Evolutionary conservation across 768 basidiomycete species (phyloP).

Genomic region (Phylloporus sp.): DNA sequence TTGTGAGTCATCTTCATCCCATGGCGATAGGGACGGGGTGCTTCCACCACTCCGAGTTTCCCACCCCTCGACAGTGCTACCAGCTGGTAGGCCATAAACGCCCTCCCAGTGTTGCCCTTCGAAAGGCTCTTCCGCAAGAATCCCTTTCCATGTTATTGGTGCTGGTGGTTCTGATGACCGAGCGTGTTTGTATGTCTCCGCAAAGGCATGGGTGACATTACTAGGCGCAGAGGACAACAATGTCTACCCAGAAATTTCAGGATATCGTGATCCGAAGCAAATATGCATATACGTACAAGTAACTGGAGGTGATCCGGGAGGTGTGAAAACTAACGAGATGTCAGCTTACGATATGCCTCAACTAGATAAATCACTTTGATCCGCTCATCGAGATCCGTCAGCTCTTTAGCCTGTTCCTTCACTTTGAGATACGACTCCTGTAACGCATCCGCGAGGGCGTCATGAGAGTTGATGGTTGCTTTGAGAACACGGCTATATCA

Average conservation of each 20-base stretch:
- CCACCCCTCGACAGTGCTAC: constrained; percentile 42
- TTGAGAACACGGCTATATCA: constrained; percentile 55
- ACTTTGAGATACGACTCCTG: constrained; percentile 49
- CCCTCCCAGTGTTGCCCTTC: constrained; percentile 87
- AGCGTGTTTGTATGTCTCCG: constrained; percentile 49
- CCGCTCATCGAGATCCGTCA: constrained; percentile 60
- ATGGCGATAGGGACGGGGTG: constrained; percentile 65
- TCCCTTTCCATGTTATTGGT: constrained; percentile 70
- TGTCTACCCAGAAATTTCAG: constrained; percentile 38
- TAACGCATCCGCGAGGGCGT: constrained; percentile 58
- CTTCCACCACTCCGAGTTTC: constrained; percentile 51
- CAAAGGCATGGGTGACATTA: constrained; percentile 45
- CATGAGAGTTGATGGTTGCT: constrained; percentile 63
- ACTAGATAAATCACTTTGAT: constrained; percentile 46
- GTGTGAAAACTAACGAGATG: constrained; percentile 42
- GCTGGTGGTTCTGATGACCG: constrained; percentile 26
- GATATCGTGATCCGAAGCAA: background rate
- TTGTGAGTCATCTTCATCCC: constrained; percentile 47
- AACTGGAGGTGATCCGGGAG: constrained; percentile 73
- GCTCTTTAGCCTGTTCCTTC: constrained; percentile 45
- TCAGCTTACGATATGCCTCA: constrained; percentile 1
- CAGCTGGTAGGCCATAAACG: constrained; percentile 52
- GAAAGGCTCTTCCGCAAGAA: constrained; percentile 77
- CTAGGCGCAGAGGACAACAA: constrained; percentile 54
- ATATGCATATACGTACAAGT: constrained; percentile 46